Base-by-base conservation (phyloP, 768 basidiomycete species). In the Termitomyces bulborhizus region DNA sequence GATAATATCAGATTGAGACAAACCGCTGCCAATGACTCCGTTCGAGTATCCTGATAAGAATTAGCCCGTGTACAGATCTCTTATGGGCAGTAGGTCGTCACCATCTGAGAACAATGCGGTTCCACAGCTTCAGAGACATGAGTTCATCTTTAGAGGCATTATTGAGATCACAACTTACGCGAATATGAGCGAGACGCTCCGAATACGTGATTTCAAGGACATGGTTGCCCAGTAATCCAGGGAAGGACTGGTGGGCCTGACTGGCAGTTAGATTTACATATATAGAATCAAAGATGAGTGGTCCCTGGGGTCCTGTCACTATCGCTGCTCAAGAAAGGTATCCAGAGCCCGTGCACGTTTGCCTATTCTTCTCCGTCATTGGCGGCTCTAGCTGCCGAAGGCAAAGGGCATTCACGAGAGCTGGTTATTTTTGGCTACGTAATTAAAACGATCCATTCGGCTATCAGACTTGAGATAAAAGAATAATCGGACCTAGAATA, bases 71-170 rank as follows among this genome's bases (percentile, higher is more conserved):
- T 26, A 27, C 42, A 4, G 18, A 16, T 18, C 15, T 12, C 26
- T 40, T 49, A 39, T 39, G 41, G 24, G 15, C 13, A 37, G 39
- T 24, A n/a, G 11, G 9, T 12, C 37, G 61, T 27, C 69, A 87
- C 90, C 90, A 68, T 93, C 90, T 27, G 90, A 91, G 72, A 93
- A 92, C 44, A 93, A 74, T 42, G 91, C 90, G 3, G 91, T 93
- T 65, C 90, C 90, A 66, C 90, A 92, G 15, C 89, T 90, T 59
- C n/a, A 44, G 34, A 49, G 42, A 18, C 41, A 54, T 57, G 21
- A 56, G 32, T 26, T 3, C 24, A 15, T 11, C 24, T 26, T 43
- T 0, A 41, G 41, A 39, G 40, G 4, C 21, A 44, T 13, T 36
- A 27, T 39, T 43, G 41, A 45, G 21, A 46, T 24, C 46, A 13